These are phyloP conservation scores for Populus alba DNA, from an alignment of 345 rosid genomes.

Conservation along the genomic window DNA sequence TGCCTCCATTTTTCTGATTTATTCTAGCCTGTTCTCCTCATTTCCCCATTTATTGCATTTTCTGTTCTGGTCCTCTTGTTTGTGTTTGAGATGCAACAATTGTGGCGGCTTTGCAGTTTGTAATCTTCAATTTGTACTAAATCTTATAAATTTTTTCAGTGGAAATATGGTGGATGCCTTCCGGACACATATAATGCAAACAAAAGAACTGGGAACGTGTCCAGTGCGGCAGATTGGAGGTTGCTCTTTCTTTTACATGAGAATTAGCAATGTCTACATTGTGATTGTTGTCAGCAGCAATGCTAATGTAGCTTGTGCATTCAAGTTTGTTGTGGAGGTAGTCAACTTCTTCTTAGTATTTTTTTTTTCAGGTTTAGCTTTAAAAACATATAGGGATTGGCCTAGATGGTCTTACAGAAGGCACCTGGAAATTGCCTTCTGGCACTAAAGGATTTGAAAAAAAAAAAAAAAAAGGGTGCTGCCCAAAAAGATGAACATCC, in stretches of 20 bases:
- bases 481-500: not conserved
- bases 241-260: conserved; percentile 92
- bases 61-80: not conserved
- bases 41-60: not conserved
- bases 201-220: conserved; percentile 94
- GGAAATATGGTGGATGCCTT: conserved; percentile 99
- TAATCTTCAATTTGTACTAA: conserved; percentile 6
- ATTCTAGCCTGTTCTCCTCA: not conserved
- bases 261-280: conserved; percentile 96
- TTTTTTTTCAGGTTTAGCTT: not conserved
- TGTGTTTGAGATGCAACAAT: not conserved
- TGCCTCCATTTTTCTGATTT: not conserved
- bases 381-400: not conserved
- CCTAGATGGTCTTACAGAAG: not conserved
- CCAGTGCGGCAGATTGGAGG: conserved; percentile 98
- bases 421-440: not conserved
- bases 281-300: conserved; percentile 99
- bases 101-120: not conserved
- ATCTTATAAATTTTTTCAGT: conserved; percentile 25
- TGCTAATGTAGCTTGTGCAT: conserved; percentile 97
- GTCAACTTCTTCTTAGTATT: not conserved
- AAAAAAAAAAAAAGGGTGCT: not conserved
- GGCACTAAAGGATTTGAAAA: not conserved
- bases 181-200: conserved; percentile 95
- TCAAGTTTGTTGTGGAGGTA: conserved; percentile 99